These are phyloP conservation scores for Jaenimonas drosophilae DNA, from an alignment of 208 protist species.

Conservation along the genomic window DNA sequence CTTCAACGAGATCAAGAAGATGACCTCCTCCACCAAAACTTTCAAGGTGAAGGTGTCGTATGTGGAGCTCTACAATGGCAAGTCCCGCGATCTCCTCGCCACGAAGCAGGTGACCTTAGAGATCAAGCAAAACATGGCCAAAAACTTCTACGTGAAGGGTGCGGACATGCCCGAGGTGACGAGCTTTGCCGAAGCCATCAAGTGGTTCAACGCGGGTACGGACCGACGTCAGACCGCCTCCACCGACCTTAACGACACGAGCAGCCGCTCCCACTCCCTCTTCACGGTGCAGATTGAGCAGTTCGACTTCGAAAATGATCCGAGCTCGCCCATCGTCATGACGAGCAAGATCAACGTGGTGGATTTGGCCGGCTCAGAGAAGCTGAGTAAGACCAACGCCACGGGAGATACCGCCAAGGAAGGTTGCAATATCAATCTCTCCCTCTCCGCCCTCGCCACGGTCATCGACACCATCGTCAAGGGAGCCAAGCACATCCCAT, in stretches of 20 bases:
- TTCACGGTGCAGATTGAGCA: constrained; percentile 86
- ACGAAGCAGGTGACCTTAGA: constrained; percentile 78
- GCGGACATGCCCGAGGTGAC: constrained; percentile 87
- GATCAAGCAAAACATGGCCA: constrained; percentile 88
- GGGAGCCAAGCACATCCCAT: constrained; percentile 85
- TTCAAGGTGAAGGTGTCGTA: constrained; percentile 87
- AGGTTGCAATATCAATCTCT: constrained; percentile 92
- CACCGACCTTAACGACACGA: constrained; percentile 87
- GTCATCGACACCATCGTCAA: constrained; percentile 90
- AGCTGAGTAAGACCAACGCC: constrained; percentile 89
- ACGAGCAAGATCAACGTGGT: constrained; percentile 91
- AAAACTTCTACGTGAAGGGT: constrained; percentile 90
- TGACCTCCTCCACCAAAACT: constrained; percentile 70
- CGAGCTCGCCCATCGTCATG: constrained; percentile 69
- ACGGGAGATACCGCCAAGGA: constrained; percentile 90
- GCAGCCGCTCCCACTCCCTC: constrained; percentile 85
- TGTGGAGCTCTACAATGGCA: constrained; percentile 89
- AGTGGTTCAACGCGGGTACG: constrained; percentile 82
- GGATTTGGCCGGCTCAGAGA: constrained; percentile 92
- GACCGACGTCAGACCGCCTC: constrained; percentile 83
- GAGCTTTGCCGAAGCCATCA: constrained; percentile 71
- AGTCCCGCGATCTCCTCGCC: constrained; percentile 74
- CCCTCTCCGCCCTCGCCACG: constrained; percentile 85
- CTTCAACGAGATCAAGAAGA: constrained; percentile 80
- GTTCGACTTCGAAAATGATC: constrained; percentile 83